Evolutionary conservation across 768 basidiomycete species (phyloP).

Genomic region (Termitomyces sp.): DNA sequence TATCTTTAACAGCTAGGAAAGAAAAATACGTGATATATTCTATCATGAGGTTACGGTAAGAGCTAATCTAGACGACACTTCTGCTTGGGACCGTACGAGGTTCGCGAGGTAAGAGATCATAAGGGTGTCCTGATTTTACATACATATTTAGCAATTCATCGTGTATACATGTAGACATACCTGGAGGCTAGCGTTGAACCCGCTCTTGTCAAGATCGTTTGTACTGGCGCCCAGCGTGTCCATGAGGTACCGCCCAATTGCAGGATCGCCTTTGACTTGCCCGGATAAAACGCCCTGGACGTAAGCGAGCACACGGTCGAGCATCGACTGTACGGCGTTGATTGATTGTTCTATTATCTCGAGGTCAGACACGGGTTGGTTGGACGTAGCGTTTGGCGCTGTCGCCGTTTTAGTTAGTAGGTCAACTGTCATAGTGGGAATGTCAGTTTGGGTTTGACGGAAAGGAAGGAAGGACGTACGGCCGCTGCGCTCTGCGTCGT

Average conservation of each 20-base stretch:
- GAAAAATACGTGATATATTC: neutral
- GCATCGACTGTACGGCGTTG: constrained; percentile 62
- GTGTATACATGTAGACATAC: constrained; percentile 34
- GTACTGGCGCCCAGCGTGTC: constrained; percentile 74
- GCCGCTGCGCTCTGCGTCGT: constrained; percentile 79
- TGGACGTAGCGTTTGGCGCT: constrained; percentile 37
- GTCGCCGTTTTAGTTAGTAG: constrained; percentile 52
- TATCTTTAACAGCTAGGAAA: constrained; percentile 81
- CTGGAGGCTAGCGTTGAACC: constrained; percentile 75
- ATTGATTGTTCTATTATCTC: constrained; percentile 75
- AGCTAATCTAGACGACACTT: constrained; percentile 83
- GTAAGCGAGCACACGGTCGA: constrained; percentile 82
- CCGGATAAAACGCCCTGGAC: constrained; percentile 77
- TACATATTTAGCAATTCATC: too few species aligned
- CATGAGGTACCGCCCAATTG: constrained; percentile 88
- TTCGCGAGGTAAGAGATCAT: constrained; percentile 96
- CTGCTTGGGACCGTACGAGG: constrained; percentile 88
- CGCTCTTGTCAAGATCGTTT: constrained; percentile 63
- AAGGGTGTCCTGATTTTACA: constrained; percentile 80
- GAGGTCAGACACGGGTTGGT: constrained; percentile 63
- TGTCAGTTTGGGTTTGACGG: neutral
- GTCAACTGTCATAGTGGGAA: constrained; percentile 55
- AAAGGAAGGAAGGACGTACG: constrained; percentile 44
- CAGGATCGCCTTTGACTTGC: constrained; percentile 72
- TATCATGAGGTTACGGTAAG: constrained; percentile 50